phyloP scores from a whole-genome alignment of 2,329 filamentous ascomycete genomes.

The Aspergillus uvarum region DNA sequence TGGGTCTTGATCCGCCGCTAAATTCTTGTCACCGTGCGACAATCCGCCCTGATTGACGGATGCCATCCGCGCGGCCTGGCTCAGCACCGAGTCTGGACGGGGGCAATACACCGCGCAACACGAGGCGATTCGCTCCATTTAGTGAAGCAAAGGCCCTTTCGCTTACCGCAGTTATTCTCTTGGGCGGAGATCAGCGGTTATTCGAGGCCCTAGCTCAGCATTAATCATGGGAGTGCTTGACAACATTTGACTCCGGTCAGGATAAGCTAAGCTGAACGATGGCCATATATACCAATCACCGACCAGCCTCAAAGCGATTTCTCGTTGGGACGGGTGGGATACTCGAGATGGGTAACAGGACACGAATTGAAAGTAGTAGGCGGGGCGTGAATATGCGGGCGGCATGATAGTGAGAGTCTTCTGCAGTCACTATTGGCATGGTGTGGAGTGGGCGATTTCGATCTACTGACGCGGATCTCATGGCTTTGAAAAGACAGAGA shows the following conservation, averaged over 20 bases:
- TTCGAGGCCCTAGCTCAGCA: neutral
- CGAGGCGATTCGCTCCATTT: constrained; percentile 8
- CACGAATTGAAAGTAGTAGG: neutral
- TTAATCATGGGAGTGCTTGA: neutral
- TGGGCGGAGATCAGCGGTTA: constrained; percentile 21
- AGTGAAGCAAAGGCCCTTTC: constrained; percentile 15
- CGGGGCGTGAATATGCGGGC: neutral
- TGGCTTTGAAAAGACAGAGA: neutral
- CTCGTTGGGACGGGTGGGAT: neutral
- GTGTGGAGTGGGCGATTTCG: neutral
- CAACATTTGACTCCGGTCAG: neutral
- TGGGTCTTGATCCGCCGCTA: constrained; percentile 30
- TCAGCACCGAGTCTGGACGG: constrained; percentile 17
- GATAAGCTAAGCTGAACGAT: neutral
- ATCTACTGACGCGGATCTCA: neutral
- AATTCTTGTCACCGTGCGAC: constrained; percentile 15
- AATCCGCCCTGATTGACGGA: constrained; percentile 19
- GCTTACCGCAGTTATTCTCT: constrained; percentile 11
- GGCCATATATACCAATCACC: constrained; percentile 11
- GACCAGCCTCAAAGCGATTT: neutral
- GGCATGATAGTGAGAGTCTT: neutral
- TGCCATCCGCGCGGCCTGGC: constrained; percentile 17
- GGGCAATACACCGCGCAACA: constrained; percentile 4
- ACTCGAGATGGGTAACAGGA: neutral
- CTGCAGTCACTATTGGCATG: neutral